These are phyloP conservation scores for Saccharum hybrid DNA, from an alignment of 202 grass and related monocot genomes.

Conservation along the genomic window DNA sequence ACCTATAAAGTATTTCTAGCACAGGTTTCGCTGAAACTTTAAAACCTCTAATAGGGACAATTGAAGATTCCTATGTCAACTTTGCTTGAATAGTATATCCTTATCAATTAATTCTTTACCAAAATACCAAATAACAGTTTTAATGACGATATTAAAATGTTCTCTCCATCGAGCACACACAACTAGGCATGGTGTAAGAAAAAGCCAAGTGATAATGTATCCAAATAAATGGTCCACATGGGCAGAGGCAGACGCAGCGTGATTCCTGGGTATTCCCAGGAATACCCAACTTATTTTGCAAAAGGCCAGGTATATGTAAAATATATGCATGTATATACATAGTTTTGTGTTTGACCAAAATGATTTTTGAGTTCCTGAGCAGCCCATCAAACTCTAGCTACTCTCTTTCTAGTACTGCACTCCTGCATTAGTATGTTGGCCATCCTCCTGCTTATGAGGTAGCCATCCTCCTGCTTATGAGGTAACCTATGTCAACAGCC, in stretches of 20 bases:
- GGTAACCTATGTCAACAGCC: not conserved
- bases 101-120: constrained; percentile 16
- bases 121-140: constrained; percentile 10
- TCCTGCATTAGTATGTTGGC: not conserved
- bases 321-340: not conserved
- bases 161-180: not conserved
- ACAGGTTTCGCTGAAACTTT: constrained; percentile 12
- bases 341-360: not conserved
- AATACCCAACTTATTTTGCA: constrained; percentile 1
- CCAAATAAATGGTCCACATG: constrained; percentile 2
- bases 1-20: constrained; percentile 11
- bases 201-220: constrained; percentile 18
- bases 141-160: constrained; percentile 15
- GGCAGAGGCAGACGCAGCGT: constrained; percentile 10
- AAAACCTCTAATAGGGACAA: constrained; percentile 21
- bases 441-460: not conserved
- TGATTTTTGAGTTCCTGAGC: not conserved
- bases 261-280: not conserved
- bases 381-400: not conserved
- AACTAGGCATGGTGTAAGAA: constrained; percentile 27
- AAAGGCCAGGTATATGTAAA: not conserved
- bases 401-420: not conserved
- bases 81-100: constrained; percentile 29
- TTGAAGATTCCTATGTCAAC: not conserved
- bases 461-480: no score